phyloP scores from a whole-genome alignment of 805 yeast genomes.

The Kregervanrija pseudodelftensis region DNA sequence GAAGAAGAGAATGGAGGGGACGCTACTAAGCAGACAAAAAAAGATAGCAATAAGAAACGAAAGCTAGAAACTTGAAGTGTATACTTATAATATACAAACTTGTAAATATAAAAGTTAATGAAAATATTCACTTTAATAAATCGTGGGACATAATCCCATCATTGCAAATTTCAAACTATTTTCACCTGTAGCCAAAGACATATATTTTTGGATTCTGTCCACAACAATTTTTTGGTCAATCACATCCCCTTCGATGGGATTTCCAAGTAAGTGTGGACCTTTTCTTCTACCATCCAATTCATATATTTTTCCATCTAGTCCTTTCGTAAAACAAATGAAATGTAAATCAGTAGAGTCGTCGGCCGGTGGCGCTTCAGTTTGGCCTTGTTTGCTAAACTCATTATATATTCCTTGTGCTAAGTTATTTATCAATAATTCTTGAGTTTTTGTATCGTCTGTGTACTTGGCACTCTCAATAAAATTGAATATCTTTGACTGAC shows the following conservation, averaged over 20 bases:
- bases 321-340: conserved; percentile 65
- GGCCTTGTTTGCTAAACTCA: conserved; percentile 45
- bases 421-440: conserved; percentile 17
- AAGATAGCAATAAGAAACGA: conserved; percentile 1
- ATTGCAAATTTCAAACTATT: conserved; percentile 64
- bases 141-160: conserved; percentile 63
- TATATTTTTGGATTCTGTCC: conserved; percentile 57
- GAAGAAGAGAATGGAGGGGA: conserved; percentile 1
- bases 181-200: conserved; percentile 52
- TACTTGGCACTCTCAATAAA: conserved; percentile 20
- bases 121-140: conserved; percentile 25
- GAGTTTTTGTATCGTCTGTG: conserved; percentile 16
- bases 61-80: background rate
- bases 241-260: conserved; percentile 32
- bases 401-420: conserved; percentile 29
- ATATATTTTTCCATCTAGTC: conserved; percentile 49
- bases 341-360: conserved; percentile 56
- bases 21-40: background rate
- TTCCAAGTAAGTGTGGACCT: conserved; percentile 57
- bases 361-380: conserved; percentile 61
- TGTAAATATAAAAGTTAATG: conserved; percentile 1
- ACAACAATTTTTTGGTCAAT: conserved; percentile 44
- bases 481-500: conserved; percentile 24
- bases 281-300: conserved; percentile 86
- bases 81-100: too few relatives aligned